phyloP scores from a whole-genome alignment of 345 rosid genomes.

The Euphorbia pulcherrima region DNA sequence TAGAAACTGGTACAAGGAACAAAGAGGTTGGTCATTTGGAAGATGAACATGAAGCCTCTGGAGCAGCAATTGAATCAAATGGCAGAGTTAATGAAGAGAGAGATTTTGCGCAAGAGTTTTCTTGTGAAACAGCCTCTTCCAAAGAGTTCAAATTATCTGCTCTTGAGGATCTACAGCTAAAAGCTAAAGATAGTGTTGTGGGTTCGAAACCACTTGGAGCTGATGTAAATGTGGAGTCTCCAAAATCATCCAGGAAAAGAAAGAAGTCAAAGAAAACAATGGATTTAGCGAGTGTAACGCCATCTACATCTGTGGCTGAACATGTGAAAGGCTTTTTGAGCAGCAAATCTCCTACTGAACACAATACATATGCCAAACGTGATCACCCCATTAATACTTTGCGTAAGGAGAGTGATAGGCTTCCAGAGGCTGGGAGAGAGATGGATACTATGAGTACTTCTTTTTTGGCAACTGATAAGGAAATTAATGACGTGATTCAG shows the following conservation, averaged over 20 bases:
- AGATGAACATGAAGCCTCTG: conserved; percentile 12
- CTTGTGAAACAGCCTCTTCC: neutral
- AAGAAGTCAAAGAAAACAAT: conserved; percentile 39
- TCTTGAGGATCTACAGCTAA: conserved; percentile 9
- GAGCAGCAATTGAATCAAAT: conserved; percentile 11
- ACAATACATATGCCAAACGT: conserved; percentile 13
- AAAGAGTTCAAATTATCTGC: neutral
- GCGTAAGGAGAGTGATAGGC: conserved; percentile 11
- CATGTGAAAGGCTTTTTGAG: no score
- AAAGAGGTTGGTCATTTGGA: conserved; percentile 15
- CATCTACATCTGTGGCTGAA: conserved; percentile 21
- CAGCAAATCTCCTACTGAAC: no score
- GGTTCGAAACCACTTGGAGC: neutral
- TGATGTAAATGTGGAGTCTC: conserved; percentile 14
- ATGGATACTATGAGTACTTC: conserved; percentile 10
- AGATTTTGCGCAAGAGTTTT: conserved; percentile 7
- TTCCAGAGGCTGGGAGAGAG: conserved; percentile 17
- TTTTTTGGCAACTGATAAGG: conserved; percentile 28
- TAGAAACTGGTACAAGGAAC: conserved; percentile 18
- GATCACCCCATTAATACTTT: conserved; percentile 22
- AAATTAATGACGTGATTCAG: conserved; percentile 42
- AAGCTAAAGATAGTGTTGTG: conserved; percentile 1
- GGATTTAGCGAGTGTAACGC: conserved; percentile 22
- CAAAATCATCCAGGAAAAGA: conserved; percentile 39
- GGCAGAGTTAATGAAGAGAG: conserved; percentile 14